Conservation (phyloP, 169 alveolate genomes). For the Plasmodium billcollinsi region DNA sequence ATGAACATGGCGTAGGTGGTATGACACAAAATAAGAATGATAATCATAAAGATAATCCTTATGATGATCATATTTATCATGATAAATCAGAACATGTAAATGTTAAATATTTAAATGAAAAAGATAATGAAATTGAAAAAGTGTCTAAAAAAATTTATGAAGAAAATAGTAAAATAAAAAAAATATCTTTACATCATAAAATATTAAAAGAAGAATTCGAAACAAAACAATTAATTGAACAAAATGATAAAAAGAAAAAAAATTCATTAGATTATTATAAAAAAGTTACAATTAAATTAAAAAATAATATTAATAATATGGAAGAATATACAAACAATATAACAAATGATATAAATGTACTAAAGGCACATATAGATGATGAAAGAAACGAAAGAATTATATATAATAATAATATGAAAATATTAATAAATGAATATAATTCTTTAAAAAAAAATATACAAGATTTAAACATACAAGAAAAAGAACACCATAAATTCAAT, state of each 20-base stretch:
- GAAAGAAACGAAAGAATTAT: conserved; percentile 76
- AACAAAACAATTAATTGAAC: conserved; percentile 66
- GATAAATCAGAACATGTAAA: conserved; percentile 10
- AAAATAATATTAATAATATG: conserved; percentile 63
- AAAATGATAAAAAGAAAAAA: conserved; percentile 48
- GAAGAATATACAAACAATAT: conserved; percentile 73
- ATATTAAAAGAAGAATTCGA: conserved; percentile 67
- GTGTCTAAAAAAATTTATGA: conserved; percentile 63
- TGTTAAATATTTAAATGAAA: conserved; percentile 44
- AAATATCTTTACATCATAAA: conserved; percentile 63
- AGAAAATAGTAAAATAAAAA: conserved; percentile 77
- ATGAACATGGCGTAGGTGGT: no score
- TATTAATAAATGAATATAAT: conserved; percentile 67
- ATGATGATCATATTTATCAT: no score
- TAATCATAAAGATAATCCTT: no score
- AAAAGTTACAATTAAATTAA: conserved; percentile 40
- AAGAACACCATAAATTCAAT: conserved; percentile 27
- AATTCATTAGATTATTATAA: conserved; percentile 62
- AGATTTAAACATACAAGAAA: conserved; percentile 38
- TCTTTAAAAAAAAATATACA: conserved; percentile 58
- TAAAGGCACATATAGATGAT: conserved; percentile 65
- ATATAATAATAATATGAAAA: conserved; percentile 68
- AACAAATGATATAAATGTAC: conserved; percentile 65
- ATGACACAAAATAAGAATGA: no score
- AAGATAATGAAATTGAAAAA: conserved; percentile 68